These are phyloP conservation scores for Phyllosticta paracitricarpa DNA, from an alignment of 2,329 filamentous ascomycete species.

Conservation along the genomic window DNA sequence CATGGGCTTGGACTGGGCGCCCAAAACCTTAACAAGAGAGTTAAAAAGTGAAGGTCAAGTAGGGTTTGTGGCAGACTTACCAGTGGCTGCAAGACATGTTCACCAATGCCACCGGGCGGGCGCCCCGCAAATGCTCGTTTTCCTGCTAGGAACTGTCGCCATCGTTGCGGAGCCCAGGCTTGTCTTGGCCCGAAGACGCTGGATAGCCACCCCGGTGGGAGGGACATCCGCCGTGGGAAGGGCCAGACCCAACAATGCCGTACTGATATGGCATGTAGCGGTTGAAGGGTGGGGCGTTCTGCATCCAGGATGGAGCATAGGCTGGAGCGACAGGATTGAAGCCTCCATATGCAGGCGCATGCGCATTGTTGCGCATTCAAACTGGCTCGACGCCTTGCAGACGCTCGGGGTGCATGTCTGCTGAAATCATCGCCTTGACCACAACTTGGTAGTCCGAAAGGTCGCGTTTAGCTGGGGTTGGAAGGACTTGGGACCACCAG, in stretches of 20 bases:
- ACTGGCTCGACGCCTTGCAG: no score
- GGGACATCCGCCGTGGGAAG: background rate
- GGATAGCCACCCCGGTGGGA: background rate
- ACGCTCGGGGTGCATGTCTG: no score
- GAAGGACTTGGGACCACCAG: background rate
- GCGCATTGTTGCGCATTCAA: background rate
- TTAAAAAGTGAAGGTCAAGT: no score
- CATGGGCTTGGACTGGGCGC: no score
- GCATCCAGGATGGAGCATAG: conserved; percentile 7
- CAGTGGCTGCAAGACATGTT: no score
- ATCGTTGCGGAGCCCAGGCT: background rate
- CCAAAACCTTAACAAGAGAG: no score
- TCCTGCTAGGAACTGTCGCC: background rate
- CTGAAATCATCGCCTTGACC: no score
- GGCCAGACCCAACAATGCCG: background rate
- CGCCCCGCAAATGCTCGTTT: background rate
- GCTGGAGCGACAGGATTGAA: conserved; percentile 8
- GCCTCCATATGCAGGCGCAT: conserved; percentile 1
- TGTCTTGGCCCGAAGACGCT: conserved; percentile 1
- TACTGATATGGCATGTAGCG: conserved; percentile 5
- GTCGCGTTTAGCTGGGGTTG: background rate
- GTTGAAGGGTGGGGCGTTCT: background rate
- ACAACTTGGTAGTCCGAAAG: background rate
- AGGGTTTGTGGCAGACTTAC: no score
- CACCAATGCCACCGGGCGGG: no score